phyloP scores from a whole-genome alignment of 1,284 basidiomycete species.

The Fomes fomentarius region DNA sequence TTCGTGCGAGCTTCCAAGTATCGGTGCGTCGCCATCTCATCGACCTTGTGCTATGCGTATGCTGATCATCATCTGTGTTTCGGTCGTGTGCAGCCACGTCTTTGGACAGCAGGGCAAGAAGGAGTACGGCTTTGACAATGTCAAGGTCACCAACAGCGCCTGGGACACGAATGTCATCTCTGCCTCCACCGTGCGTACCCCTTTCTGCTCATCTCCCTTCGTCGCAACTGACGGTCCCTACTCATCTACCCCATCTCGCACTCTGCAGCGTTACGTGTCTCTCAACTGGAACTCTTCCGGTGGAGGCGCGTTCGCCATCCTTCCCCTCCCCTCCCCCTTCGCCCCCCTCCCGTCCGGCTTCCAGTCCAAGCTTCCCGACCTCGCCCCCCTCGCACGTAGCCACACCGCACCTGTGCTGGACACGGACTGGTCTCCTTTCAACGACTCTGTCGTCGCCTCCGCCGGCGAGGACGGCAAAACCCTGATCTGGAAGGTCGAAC shows the following conservation, averaged over 20 bases:
- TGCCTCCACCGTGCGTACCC: conserved; percentile 72
- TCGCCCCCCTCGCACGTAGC: conserved; percentile 89
- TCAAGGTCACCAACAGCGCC: conserved; percentile 87
- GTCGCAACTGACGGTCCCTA: too few relatives aligned
- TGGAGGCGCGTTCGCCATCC: conserved; percentile 93
- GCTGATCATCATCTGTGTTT: not conserved
- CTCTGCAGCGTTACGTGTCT: conserved; percentile 75
- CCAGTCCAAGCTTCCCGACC: conserved; percentile 87
- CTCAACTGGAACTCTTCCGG: conserved; percentile 97
- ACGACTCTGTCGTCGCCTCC: conserved; percentile 89
- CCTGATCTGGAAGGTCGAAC: conserved; percentile 87
- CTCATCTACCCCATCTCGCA: not conserved
- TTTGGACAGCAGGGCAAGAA: conserved; percentile 87
- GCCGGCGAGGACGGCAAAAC: conserved; percentile 94
- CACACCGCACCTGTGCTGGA: conserved; percentile 90
- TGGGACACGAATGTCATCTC: conserved; percentile 97
- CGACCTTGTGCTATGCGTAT: not conserved
- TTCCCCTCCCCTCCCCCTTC: conserved; percentile 85
- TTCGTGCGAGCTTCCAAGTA: conserved; percentile 77
- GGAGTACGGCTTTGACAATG: conserved; percentile 86
- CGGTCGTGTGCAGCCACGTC: conserved; percentile 71
- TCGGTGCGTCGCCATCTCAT: conserved; percentile 50
- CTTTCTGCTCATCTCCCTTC: conserved; percentile 11
- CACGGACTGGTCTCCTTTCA: conserved; percentile 96
- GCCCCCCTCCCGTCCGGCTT: conserved; percentile 53